These are phyloP conservation scores for Phytophthora pluvialis DNA, from an alignment of 352 stramenopile genomes.

Conservation along the genomic window DNA sequence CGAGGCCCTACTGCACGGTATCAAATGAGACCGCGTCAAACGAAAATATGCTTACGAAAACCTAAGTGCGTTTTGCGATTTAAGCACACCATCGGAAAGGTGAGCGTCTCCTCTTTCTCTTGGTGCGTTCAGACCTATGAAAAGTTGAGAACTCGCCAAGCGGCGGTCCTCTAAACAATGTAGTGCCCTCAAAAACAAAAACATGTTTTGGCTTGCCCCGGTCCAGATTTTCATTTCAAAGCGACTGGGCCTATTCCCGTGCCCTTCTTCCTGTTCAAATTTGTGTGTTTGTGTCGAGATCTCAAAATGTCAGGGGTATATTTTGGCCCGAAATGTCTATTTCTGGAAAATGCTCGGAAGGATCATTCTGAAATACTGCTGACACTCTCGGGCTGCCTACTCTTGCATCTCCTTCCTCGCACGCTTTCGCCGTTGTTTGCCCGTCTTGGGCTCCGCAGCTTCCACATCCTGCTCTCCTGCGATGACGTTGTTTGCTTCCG, in stretches of 20 bases:
- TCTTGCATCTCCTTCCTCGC: not conserved
- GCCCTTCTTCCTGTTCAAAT: not conserved
- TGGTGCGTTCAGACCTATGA: not conserved
- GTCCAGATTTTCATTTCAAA: not conserved
- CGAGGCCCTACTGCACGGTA: too few relatives aligned
- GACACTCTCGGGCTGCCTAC: not conserved
- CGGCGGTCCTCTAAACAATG: not conserved
- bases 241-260: not conserved
- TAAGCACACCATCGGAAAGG: not conserved
- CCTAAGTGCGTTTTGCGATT: conserved; percentile 9
- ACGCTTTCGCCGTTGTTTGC: not conserved
- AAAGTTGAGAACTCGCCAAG: not conserved
- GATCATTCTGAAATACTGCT: conserved; percentile 9
- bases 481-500: not conserved
- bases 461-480: not conserved
- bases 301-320: conserved; percentile 2
- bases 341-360: not conserved
- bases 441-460: not conserved
- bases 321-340: not conserved
- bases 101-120: conserved; percentile 3
- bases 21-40: conserved; percentile 9
- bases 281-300: not conserved
- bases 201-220: not conserved
- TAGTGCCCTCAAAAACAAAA: not conserved
- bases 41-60: conserved; percentile 14